phyloP scores from a whole-genome alignment of 2,329 filamentous ascomycete species.

The Arachnopeziza araneosa region DNA sequence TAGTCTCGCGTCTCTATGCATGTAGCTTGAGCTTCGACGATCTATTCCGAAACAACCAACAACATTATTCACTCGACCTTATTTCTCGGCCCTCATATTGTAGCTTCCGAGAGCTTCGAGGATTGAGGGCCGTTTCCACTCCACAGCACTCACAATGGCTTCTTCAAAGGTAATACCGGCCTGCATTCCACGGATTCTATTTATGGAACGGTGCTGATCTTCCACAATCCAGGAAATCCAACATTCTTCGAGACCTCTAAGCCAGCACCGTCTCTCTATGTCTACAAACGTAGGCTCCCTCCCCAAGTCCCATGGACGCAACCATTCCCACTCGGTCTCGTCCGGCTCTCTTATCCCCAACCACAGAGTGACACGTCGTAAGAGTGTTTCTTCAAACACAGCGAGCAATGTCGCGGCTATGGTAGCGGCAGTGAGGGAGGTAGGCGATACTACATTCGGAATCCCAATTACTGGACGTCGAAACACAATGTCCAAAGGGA shows the following conservation, averaged over 20 bases:
- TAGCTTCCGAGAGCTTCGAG: slow-evolving; percentile 31
- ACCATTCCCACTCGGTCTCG: slow-evolving; percentile 77
- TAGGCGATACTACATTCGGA: slow-evolving; percentile 50
- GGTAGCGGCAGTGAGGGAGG: slow-evolving; percentile 66
- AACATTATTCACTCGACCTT: slow-evolving; percentile 14
- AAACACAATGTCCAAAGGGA: slow-evolving; percentile 62
- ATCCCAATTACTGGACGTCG: slow-evolving; percentile 59
- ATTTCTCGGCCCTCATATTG: slow-evolving; percentile 30
- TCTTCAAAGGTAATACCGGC: slow-evolving; percentile 52
- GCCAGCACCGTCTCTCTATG: slow-evolving; percentile 55
- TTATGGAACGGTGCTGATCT: slow-evolving; percentile 28
- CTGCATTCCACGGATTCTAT: slow-evolving; percentile 25
- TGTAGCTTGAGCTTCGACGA: slow-evolving; percentile 24
- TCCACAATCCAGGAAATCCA: slow-evolving; percentile 52
- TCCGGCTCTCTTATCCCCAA: slow-evolving; percentile 70
- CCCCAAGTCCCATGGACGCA: slow-evolving; percentile 47
- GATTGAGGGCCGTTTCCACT: slow-evolving; percentile 29
- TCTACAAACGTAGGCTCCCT: slow-evolving; percentile 53
- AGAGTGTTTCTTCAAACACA: slow-evolving; percentile 80
- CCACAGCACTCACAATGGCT: slow-evolving; percentile 43
- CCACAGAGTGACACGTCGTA: slow-evolving; percentile 85
- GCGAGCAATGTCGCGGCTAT: slow-evolving; percentile 69
- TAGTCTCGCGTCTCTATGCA: slow-evolving; percentile 25
- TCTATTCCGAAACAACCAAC: slow-evolving; percentile 13
- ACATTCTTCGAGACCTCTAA: slow-evolving; percentile 61